Base-by-base conservation (phyloP, 2,329 filamentous ascomycete species). In the Venturia pyrina region DNA sequence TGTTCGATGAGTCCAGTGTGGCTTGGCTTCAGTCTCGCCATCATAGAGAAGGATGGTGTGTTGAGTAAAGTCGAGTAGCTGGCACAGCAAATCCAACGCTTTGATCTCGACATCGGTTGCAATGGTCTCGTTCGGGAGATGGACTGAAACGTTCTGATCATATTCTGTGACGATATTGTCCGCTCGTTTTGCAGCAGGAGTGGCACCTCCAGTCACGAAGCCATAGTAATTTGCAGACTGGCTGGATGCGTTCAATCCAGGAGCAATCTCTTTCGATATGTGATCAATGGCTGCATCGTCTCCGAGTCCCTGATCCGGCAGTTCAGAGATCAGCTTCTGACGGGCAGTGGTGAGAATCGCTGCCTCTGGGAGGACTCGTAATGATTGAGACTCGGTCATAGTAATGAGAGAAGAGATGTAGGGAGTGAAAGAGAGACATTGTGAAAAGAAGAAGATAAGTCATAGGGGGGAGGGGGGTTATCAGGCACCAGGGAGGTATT, bases 121-220 rank as follows among this genome's bases (percentile, higher is more conserved):
- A 40, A 93, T 82, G 0, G 87, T 89, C 74, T 96, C 89, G 24
- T 81, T 79, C 0, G 91, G 88, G 1, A 96, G 80, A 74, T 97
- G 92, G 0, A 96, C 90, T 66, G 88, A 84, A 5, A 92, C 87
- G 75, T 93, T 96, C 74, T 96, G 91, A 73, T 97, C 93, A 68
- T 88, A 84, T 10, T 85, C 83, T 5, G 87, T 87, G 68, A 93
- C 91, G n/a, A 96, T 77, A 69, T 91, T 89, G 74, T 97, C 93
- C 1, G 91, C 93, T 65, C 90, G 84, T 70, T 89, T 83, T 41
- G 92, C 92, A 32, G 91, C 86, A 6, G 91, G 90, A 0, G 93
- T 89, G 8, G 83, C 81, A 17, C 91, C 89, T 57, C 93, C 93
- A 0, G 88, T 96, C 6, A 97, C 89, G 74, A 97, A 96, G 67